Evolutionary conservation across 352 stramenopile species (phyloP).

Genomic region (Globisporangium irregulare): DNA sequence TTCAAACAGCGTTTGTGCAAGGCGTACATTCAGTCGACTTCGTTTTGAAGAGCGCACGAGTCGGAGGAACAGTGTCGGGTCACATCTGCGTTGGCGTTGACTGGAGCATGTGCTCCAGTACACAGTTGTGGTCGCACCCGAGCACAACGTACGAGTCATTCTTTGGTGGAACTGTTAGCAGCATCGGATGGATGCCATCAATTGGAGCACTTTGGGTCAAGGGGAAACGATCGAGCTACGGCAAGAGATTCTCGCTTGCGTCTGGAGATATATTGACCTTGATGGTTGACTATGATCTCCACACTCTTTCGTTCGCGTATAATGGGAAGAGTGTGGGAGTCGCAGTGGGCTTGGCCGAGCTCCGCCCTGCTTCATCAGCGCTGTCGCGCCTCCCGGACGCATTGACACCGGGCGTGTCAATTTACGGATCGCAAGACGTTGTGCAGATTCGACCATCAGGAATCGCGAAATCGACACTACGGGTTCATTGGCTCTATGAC

Average conservation of each 20-base stretch:
- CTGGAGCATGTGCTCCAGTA: conserved; percentile 30
- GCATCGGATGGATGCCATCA: conserved; percentile 84
- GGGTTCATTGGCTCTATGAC: conserved; percentile 82
- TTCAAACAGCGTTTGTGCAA: conserved; percentile 57
- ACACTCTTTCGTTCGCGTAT: conserved; percentile 67
- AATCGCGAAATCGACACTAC: conserved; percentile 72
- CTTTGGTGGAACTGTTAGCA: conserved; percentile 43
- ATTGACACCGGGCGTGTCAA: conserved; percentile 52
- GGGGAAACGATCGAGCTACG: conserved; percentile 55
- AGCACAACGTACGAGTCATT: conserved; percentile 32
- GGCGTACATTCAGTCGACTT: conserved; percentile 81
- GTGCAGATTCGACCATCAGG: conserved; percentile 69
- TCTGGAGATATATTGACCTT: conserved; percentile 75
- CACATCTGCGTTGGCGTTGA: conserved; percentile 79
- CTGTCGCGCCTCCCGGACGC: conserved; percentile 36
- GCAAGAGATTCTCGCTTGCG: conserved; percentile 34
- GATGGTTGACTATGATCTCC: conserved; percentile 69
- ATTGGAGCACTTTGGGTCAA: conserved; percentile 74
- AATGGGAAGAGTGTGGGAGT: conserved; percentile 63
- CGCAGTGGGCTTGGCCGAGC: conserved; percentile 44
- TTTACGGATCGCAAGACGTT: conserved; percentile 72
- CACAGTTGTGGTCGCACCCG: neutral
- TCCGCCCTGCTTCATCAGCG: conserved; percentile 29
- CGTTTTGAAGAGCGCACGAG: conserved; percentile 64
- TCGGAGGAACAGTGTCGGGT: conserved; percentile 56